Evolutionary conservation across 2,329 filamentous ascomycete genomes (phyloP).

Genomic region (Neonectria faginata): DNA sequence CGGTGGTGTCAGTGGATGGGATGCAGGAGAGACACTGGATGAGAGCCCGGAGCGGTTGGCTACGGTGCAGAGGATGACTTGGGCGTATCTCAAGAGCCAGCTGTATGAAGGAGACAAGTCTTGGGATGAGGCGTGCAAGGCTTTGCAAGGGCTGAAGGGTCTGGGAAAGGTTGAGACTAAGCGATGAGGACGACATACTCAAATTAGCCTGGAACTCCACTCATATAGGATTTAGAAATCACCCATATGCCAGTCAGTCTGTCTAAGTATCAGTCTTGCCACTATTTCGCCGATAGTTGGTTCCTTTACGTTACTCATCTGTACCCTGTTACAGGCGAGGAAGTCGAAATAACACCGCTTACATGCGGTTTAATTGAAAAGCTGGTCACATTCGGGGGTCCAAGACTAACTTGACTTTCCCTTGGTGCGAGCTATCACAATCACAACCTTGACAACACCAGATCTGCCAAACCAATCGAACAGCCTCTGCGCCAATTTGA

Average conservation of each 20-base stretch:
- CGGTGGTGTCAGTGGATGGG: conserved; percentile 45
- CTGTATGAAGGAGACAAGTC: conserved; percentile 34
- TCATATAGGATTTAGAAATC: neutral
- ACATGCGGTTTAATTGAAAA: no score
- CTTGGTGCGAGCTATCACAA: conserved; percentile 50
- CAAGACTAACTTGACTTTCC: neutral
- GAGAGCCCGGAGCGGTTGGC: conserved; percentile 42
- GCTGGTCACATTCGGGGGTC: no score
- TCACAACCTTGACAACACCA: conserved; percentile 49
- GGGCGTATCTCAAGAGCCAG: conserved; percentile 42
- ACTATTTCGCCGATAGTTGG: neutral
- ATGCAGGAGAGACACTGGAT: conserved; percentile 42
- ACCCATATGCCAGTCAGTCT: neutral
- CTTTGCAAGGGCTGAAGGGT: conserved; percentile 24
- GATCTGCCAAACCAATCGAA: conserved; percentile 54
- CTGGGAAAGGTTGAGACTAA: conserved; percentile 37
- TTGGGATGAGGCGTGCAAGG: conserved; percentile 37
- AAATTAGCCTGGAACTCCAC: neutral
- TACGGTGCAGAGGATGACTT: conserved; percentile 39
- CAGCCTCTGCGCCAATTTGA: conserved; percentile 52
- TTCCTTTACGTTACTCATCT: no score
- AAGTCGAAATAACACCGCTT: no score
- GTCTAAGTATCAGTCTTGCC: neutral
- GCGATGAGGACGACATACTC: neutral
- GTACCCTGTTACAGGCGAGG: no score